Base-by-base conservation (phyloP, 2,329 filamentous ascomycete genomes). In the Parastagonospora nodorum region DNA sequence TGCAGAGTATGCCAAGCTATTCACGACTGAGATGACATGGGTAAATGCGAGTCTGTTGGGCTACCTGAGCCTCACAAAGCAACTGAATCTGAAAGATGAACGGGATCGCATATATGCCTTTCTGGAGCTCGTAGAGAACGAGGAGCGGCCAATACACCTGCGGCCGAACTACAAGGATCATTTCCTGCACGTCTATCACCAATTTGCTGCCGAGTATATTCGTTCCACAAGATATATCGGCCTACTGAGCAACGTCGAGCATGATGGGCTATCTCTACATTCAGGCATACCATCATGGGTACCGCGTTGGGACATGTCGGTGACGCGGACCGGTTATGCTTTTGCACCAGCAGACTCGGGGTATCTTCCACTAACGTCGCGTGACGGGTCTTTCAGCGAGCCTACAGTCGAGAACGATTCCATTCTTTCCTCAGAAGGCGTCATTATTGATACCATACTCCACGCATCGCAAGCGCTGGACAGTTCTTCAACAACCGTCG, bases 61-160 rank as follows among this genome's bases (percentile, higher is more conserved):
- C 16, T 56, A 52, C 33, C 38, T 56, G 3, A 48, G 40, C n/a
- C 48, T 53, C n/a, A 45, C 53, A n/a, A 53, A 43, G 14, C 38
- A 41, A 1, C 31, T 52, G 8, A 42, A 43, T 9, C 30, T 53
- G 7, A 48, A 42, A 12, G 45, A 57, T 37, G 19, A 44, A 19
- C 39, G 54, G 27, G 54, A 57, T 30, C 37, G 50, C 19, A 53
- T 57, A 31, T 57, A 46, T 14, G 50, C 54, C 12, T 53, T 57
- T 19, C 35, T 57, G n/a, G 50, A 53, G 15, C 48, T 38, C 63
- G 47, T 37, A 2, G 39, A 48, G 5, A 40, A 51, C n/a, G 19
- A 46, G 32, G 8, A 37, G 39, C 30, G 31, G 11, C 35, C 30
- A 2, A 30, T 55, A 15, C 16, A n/a, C 4, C 14, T 55, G 6